Evolutionary conservation across 352 stramenopile species (phyloP).

Genomic region (Peronospora destructor): DNA sequence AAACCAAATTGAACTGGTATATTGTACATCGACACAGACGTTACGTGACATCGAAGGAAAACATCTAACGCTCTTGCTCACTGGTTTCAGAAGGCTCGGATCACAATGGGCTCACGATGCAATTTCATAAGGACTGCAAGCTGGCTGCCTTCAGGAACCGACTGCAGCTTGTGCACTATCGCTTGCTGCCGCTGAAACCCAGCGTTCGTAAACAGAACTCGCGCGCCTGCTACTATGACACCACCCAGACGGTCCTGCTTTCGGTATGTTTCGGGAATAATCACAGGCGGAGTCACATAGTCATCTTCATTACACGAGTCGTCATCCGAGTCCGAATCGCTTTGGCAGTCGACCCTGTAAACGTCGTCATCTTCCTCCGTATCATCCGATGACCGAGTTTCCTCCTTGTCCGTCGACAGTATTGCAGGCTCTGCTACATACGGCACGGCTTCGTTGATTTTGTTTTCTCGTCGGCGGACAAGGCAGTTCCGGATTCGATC

Average conservation of each 20-base stretch:
- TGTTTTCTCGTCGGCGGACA: constrained; percentile 5
- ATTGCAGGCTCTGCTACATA: constrained; percentile 15
- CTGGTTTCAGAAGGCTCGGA: constrained; percentile 4
- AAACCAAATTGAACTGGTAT: neutral
- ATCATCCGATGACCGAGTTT: constrained; percentile 15
- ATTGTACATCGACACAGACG: constrained; percentile 7
- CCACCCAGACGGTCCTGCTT: constrained; percentile 46
- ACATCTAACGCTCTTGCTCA: neutral
- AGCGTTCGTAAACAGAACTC: constrained; percentile 51
- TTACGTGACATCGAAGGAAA: constrained; percentile 11
- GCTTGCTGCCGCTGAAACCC: constrained; percentile 52
- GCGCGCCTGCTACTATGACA: constrained; percentile 37
- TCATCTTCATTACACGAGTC: constrained; percentile 10
- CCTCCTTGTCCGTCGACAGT: constrained; percentile 15
- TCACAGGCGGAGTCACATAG: constrained; percentile 38
- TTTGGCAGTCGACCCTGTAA: constrained; percentile 22
- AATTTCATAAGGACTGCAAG: constrained; percentile 1
- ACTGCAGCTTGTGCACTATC: constrained; percentile 31
- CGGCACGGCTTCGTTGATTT: neutral
- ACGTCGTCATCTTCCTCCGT: constrained; percentile 24
- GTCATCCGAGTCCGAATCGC: constrained; percentile 24
- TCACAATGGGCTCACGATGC: constrained; percentile 17
- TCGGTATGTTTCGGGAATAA: constrained; percentile 43
- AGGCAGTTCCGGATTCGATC: constrained; percentile 24
- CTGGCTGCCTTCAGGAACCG: constrained; percentile 28